These are phyloP conservation scores for Eucalyptus polybractea DNA, from an alignment of 345 rosid genomes.

Conservation along the genomic window DNA sequence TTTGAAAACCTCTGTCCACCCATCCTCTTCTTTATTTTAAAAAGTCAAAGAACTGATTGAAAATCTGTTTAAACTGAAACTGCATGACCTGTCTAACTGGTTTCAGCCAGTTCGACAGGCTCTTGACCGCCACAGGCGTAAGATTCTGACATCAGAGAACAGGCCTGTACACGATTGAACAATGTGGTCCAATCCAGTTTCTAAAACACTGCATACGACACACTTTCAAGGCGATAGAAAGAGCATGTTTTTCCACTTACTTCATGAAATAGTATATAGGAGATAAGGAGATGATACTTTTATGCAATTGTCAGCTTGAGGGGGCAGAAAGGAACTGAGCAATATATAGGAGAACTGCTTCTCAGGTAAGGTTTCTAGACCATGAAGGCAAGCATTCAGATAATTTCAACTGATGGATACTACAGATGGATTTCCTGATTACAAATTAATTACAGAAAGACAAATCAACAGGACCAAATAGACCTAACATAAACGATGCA, in stretches of 20 bases:
- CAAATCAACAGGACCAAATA: not conserved
- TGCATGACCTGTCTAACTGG: constrained; percentile 5
- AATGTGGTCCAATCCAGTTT: not conserved
- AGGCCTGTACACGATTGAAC: not conserved
- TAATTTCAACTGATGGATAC: not conserved
- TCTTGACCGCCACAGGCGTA: not conserved
- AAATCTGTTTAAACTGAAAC: not conserved
- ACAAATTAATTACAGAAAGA: not conserved
- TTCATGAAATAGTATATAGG: not conserved
- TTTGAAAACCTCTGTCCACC: not conserved
- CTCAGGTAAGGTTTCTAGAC: not conserved
- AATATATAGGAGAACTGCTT: not conserved
- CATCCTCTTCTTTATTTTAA: not conserved
- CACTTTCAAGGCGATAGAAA: not conserved
- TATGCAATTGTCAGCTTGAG: not conserved
- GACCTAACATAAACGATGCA: not conserved
- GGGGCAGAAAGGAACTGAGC: not conserved
- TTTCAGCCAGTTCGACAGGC: not conserved
- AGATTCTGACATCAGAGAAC: not conserved
- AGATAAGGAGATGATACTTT: not conserved
- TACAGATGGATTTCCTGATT: not conserved
- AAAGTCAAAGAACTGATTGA: not conserved
- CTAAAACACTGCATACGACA: not conserved
- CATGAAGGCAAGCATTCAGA: not conserved
- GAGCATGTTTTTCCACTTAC: not conserved